Evolutionary conservation across 306 rosid species (phyloP), one percentile per base, ranked within the genome.

Genomic region (Prunus dulcis): DNA sequence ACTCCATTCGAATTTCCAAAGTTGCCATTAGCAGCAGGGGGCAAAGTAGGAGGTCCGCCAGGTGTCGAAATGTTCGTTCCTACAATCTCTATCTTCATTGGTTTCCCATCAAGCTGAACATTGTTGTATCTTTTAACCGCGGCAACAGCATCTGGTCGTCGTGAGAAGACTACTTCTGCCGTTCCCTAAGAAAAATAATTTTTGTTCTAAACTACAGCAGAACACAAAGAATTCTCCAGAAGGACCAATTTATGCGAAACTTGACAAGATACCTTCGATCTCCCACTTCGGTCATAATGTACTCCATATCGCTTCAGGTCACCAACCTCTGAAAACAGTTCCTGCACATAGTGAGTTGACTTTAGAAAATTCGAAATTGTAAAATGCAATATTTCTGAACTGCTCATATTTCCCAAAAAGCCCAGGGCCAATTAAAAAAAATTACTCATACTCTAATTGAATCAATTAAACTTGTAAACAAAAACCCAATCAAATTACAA

Each of bases 101-200:
- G 97, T 71, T 95, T 95, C 62, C 99, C 97, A 56, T 92, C 99
- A 45, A 92, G 92, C 80, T 91, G 97, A 71, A 96, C 99, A 67
- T 92, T 88, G 83, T 96, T 89, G 87, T 96, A 96, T 83, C 96
- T 89, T 88, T 92, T 92, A 9, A 96, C 95, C 56, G 99, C 99
- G 19, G 99, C 93, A 12, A 85, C 84, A 70, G 93, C 99, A 89
- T 96, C 97, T 34, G 77, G 72, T 76, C 93, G 87, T 52, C 93
- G 81, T 7, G 96, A 91, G 77, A 88, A 96, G 72, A 96, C 96
- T 23, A 96, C 91, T 76, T 96, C 98, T 17, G 99, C 97, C 0
- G 97, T 92, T 83, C 98, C 99, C 99, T 96, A 65, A 51, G 78
- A 76, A 86, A 87, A 27, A 86, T 20, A 74, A 43, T 7, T 66